Evolutionary conservation across 768 basidiomycete species (phyloP).

Genomic region (Agrocybe chaxingu): DNA sequence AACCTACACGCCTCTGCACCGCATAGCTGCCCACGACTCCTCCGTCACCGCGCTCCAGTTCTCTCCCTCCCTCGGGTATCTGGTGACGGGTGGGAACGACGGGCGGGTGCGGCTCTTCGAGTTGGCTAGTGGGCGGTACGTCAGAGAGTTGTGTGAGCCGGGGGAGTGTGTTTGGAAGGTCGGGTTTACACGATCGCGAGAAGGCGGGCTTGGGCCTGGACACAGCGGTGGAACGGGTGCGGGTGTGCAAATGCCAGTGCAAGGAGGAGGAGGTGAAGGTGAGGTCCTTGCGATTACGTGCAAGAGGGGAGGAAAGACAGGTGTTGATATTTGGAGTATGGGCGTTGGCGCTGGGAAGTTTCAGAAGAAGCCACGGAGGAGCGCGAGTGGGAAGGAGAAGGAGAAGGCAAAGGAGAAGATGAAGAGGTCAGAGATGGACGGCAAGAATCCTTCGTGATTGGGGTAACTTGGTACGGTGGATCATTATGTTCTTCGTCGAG

Average conservation of each 20-base stretch:
- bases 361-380: not conserved
- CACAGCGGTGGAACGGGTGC: no score
- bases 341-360: constrained; percentile 14
- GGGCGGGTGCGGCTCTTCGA: constrained; percentile 78
- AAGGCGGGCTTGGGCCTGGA: no score
- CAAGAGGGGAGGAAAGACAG: constrained; percentile 75
- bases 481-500: no score
- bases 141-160: constrained; percentile 74
- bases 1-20: constrained; percentile 45
- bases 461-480: no score
- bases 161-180: constrained; percentile 90
- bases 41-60: constrained; percentile 86
- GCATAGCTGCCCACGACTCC: constrained; percentile 87
- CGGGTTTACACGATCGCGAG: constrained; percentile 45
- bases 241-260: no score
- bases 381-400: not conserved
- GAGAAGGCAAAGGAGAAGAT: no score
- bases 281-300: constrained; percentile 75
- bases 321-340: constrained; percentile 86
- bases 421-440: no score
- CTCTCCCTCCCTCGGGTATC: constrained; percentile 57
- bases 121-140: constrained; percentile 57
- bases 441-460: no score
- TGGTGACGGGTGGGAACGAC: constrained; percentile 84
- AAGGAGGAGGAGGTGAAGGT: constrained; percentile 25